Percentiles rank a stretch among this genome's conserved stretches.
These are phyloP conservation scores for Alternaria novae-zelandiae DNA, from an alignment of 2,329 filamentous ascomycete genomes.

Conservation along the genomic window DNA sequence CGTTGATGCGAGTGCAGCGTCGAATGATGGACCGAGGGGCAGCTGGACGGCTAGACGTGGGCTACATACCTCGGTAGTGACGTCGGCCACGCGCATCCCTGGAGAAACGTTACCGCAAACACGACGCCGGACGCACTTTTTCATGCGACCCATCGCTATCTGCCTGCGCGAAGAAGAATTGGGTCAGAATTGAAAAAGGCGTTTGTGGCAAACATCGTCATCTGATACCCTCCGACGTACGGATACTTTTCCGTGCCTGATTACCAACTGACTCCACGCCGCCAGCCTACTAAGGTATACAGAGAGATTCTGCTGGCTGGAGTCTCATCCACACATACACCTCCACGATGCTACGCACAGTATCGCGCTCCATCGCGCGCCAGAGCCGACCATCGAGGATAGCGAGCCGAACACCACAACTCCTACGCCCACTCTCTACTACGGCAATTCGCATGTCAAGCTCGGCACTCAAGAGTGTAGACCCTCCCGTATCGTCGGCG, in stretches of 20 bases:
- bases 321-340: slow-evolving; percentile 6
- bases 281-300: slow-evolving; percentile 8
- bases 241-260: slow-evolving; percentile 21
- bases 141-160: slow-evolving; percentile 6
- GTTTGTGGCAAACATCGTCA: slow-evolving; percentile 23
- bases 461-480: slow-evolving; percentile 59
- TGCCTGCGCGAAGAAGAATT: slow-evolving; percentile 13
- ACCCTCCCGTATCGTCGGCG: slow-evolving; percentile 66
- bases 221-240: slow-evolving; percentile 16
- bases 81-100: slow-evolving; percentile 9
- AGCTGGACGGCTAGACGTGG: slow-evolving; percentile 23
- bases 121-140: slow-evolving; percentile 6
- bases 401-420: slow-evolving; percentile 32
- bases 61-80: slow-evolving; percentile 11
- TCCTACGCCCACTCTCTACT: slow-evolving; percentile 51
- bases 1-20: slow-evolving; percentile 36
- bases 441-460: slow-evolving; percentile 60
- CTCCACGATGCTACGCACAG: slow-evolving; percentile 47
- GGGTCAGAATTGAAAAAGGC: neutral
- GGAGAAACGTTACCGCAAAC: slow-evolving; percentile 37
- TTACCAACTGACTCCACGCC: neutral
- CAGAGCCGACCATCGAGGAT: slow-evolving; percentile 40
- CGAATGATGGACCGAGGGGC: slow-evolving; percentile 39
- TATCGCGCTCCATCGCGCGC: slow-evolving; percentile 45
- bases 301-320: slow-evolving; percentile 11